phyloP scores from a whole-genome alignment of 1,139 yeast genomes.

The Lodderomyces orthopsilosis region DNA sequence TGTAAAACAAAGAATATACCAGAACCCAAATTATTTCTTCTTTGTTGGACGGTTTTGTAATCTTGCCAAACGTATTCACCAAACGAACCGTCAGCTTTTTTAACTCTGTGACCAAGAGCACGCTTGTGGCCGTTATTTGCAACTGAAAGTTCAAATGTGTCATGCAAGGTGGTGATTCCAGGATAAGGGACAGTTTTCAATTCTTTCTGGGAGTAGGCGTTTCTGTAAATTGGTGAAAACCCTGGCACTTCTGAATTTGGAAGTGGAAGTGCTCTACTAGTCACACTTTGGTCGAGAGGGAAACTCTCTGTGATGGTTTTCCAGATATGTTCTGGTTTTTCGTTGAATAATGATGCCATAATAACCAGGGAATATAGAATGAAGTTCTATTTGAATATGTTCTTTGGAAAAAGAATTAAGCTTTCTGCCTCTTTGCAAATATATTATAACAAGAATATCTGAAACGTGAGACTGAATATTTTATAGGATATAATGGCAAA shows the following conservation, averaged over 20 bases:
- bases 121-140: conserved; percentile 33
- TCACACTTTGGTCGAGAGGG: conserved; percentile 11
- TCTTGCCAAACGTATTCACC: conserved; percentile 49
- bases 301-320: conserved; percentile 7
- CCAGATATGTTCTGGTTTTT: conserved; percentile 12
- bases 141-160: conserved; percentile 44
- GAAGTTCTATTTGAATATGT: neutral
- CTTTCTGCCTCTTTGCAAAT: neutral
- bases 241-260: conserved; percentile 49
- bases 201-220: conserved; percentile 33
- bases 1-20: conserved; percentile 58
- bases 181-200: conserved; percentile 49
- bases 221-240: conserved; percentile 54
- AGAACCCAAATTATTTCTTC: conserved; percentile 56
- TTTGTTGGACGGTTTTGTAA: conserved; percentile 37
- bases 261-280: conserved; percentile 28
- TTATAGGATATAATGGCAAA: too few relatives aligned
- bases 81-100: conserved; percentile 40
- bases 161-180: conserved; percentile 46
- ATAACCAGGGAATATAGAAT: neutral
- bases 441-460: too few relatives aligned
- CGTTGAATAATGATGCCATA: conserved; percentile 11
- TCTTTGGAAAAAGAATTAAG: neutral
- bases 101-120: conserved; percentile 52
- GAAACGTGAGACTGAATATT: too few relatives aligned